Evolutionary conservation across 257 asterid species (phyloP).

Genomic region (Plectranthus barbatus): DNA sequence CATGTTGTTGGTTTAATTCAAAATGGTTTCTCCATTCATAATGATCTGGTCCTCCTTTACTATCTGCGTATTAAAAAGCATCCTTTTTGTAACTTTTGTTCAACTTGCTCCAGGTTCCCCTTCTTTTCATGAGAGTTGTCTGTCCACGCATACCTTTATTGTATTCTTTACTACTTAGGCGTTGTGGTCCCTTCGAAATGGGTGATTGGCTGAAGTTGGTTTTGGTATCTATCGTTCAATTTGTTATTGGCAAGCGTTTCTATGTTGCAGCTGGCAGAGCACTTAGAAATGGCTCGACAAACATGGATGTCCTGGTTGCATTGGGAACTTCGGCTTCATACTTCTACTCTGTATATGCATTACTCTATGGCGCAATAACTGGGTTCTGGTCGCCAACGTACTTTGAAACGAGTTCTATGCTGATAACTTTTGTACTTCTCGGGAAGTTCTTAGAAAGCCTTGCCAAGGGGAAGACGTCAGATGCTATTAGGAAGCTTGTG

Average conservation of each 20-base stretch:
- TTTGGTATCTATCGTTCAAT: slow-evolving; percentile 71
- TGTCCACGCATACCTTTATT: slow-evolving; percentile 86
- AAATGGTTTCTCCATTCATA: too few relatives aligned
- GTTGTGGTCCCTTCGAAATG: slow-evolving; percentile 95
- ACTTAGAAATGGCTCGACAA: slow-evolving; percentile 84
- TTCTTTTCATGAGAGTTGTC: slow-evolving; percentile 71
- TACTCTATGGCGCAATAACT: slow-evolving; percentile 73
- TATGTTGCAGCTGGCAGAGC: slow-evolving; percentile 95
- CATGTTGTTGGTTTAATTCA: not conserved
- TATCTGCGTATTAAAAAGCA: too few relatives aligned
- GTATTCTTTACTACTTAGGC: slow-evolving; percentile 65
- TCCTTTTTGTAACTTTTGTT: slow-evolving; percentile 11
- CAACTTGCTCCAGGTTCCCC: slow-evolving; percentile 62
- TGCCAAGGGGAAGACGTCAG: slow-evolving; percentile 96
- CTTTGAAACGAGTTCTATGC: slow-evolving; percentile 94
- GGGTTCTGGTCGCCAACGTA: slow-evolving; percentile 87
- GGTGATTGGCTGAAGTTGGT: slow-evolving; percentile 97
- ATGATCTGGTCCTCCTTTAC: too few relatives aligned
- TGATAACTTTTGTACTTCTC: slow-evolving; percentile 79
- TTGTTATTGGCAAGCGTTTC: slow-evolving; percentile 86
- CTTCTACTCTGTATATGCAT: slow-evolving; percentile 75
- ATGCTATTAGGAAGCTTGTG: slow-evolving; percentile 85
- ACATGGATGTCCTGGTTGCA: slow-evolving; percentile 95
- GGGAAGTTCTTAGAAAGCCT: slow-evolving; percentile 88
- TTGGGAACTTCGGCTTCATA: slow-evolving; percentile 94